Evolutionary conservation across 306 rosid species (phyloP).

Genomic region (Biancaea sappan): DNA sequence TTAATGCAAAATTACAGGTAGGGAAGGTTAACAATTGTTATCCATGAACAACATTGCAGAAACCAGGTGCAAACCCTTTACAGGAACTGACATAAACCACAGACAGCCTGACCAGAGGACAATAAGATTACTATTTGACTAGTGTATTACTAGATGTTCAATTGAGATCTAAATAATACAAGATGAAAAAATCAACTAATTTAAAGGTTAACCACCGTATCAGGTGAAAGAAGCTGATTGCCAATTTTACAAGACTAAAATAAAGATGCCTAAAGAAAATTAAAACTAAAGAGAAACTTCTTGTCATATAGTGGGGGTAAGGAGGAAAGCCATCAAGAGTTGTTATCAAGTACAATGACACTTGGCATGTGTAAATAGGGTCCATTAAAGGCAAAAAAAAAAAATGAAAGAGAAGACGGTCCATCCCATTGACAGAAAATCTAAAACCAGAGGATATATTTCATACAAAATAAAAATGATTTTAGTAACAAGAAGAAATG

Average conservation of each 20-base stretch:
- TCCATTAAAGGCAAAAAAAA: not conserved
- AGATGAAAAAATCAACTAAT: not conserved
- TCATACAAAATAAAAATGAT: slow-evolving; percentile 5
- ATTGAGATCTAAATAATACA: not conserved
- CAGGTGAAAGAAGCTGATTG: not conserved
- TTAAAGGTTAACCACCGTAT: not conserved
- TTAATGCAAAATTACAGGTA: not conserved
- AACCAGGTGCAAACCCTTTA: not conserved
- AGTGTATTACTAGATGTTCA: not conserved
- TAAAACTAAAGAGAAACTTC: not conserved
- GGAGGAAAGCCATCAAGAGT: not conserved
- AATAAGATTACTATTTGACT: not conserved
- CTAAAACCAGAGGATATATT: not conserved
- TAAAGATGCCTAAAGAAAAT: not conserved
- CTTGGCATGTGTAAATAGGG: not conserved
- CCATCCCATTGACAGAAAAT: not conserved
- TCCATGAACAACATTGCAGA: not conserved
- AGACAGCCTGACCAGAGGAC: not conserved
- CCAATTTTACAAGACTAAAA: not conserved
- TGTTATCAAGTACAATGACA: not conserved
- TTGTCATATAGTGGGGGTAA: not conserved
- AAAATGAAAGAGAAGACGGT: not conserved
- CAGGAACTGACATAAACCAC: not conserved
- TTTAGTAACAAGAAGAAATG: not conserved
- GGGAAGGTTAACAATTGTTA: not conserved